Percentiles rank a stretch among this genome's conserved stretches.
Evolutionary conservation across 2,329 filamentous ascomycete species (phyloP).

Genomic region (Alternaria sp.): DNA sequence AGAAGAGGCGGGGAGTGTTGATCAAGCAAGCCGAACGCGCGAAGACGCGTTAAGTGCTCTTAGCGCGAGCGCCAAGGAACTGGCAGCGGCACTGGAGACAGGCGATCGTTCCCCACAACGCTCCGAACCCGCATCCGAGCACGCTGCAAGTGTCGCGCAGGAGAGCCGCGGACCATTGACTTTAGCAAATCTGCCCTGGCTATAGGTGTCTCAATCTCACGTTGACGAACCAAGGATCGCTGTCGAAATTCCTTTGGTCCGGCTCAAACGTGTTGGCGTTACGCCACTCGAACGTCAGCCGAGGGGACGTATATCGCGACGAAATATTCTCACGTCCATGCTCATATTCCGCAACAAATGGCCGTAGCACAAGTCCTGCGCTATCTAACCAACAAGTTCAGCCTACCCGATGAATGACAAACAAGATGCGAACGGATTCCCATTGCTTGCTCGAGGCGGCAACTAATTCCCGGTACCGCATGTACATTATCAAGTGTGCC

Average conservation of each 20-base stretch:
- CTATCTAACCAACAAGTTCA: too few relatives aligned
- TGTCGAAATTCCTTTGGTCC: background rate
- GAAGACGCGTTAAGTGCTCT: background rate
- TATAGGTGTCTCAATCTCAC: background rate
- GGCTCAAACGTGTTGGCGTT: rapidly evolving
- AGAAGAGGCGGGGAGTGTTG: constrained; percentile 5
- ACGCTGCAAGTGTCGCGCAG: background rate
- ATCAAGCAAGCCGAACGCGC: constrained; percentile 2
- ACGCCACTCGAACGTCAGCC: too few relatives aligned
- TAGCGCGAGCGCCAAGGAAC: constrained; percentile 3
- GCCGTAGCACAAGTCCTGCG: too few relatives aligned
- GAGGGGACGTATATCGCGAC: too few relatives aligned
- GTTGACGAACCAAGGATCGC: background rate
- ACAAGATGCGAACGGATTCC: rapidly evolving
- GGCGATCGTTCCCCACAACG: constrained; percentile 3
- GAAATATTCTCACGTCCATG: too few relatives aligned
- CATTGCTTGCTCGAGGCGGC: rapidly evolving
- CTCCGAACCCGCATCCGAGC: background rate
- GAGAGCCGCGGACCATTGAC: background rate
- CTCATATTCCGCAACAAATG: too few relatives aligned
- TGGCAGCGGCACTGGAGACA: background rate
- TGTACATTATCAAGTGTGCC: too few relatives aligned
- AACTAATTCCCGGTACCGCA: too few relatives aligned
- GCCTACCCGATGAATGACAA: too few relatives aligned
- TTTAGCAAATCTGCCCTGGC: background rate